Base-by-base conservation (phyloP, 805 yeast genomes). In the Metschnikowia orientalis region DNA sequence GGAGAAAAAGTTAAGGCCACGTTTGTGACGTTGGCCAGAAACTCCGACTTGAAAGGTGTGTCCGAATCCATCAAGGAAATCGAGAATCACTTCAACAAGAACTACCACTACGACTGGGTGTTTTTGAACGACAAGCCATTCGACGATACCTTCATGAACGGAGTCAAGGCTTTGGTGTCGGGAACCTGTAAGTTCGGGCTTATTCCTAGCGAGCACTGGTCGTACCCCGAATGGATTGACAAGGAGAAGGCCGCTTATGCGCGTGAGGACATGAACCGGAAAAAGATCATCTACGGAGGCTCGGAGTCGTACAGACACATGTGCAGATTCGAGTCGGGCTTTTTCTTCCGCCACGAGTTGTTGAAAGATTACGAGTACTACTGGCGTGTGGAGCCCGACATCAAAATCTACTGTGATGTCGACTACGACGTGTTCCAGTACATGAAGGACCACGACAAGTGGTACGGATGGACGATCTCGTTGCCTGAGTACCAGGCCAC, bases 1-100 rank as follows among this genome's bases (percentile, higher is more conserved):
- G 25, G 23, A 5, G 41, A 38, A 21, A 73, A 73, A 47, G 79
- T 71, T 35, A 79, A 76, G 54, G 95, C 95, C 10, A 79, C 94
- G 2, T 83, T 44, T 19, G 45, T 44, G 8, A 37, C 47, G 10
- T 37, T 44, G 37, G 48, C 47, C 24, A 26, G 48, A 20, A 44
- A 44, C 30, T 15, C 30, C 4, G 48, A 44, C 28, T 37, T 42
- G 15, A 14, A 26, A 12, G 45, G 38, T 7, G 41, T 44, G 28
- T 23, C 38, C 16, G 18, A 15, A 12, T 43, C 57, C 6, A 53
- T 55, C 6, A 40, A 42, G 11, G 35, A 47, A 4, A 54, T 55
- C 9, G 57, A 55, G 32, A 40, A 42, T 14, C 35, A 52, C 8
- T 54, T 50, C 40, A 51, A 48, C 42, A 31, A 37, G 6, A 44